Base-by-base conservation (phyloP, 768 basidiomycete genomes). In the Naganishia onofrii region DNA sequence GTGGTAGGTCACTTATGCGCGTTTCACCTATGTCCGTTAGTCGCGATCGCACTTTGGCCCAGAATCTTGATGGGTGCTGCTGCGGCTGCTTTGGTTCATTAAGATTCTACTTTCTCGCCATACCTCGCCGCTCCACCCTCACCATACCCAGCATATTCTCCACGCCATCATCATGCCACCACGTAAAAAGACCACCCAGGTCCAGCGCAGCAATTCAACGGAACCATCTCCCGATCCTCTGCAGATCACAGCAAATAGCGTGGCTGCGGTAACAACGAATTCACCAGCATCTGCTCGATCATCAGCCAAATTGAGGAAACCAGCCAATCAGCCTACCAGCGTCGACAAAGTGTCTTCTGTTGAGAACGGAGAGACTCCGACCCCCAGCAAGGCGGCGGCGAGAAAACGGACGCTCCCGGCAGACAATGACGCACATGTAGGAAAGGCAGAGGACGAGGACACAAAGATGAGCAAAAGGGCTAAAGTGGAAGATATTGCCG, bases 31-130 rank as follows among this genome's bases (percentile, higher is more conserved):
- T 10, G 42, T 2, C 42, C 13, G 15, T 56, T 32, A 56, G 55
- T 56, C 55, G 32, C 57, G 57, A 58, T 58, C 57, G 57, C 29
- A 58, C 29, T 34, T 31, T 19, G 13, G 13, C 2, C 54, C 4
- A 23, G n/a, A 23, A 56, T 12, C 23, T 56, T 19, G 23, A 26
- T 32, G 31, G 34, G 13, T 58, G n/a, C 34, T 28, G n/a, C n/a
- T n/a, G n/a, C n/a, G n/a, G n/a, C n/a, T n/a, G n/a, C n/a, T n/a
- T 10, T 31, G 23, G 60, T 63, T 63, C 31, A 63, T 13, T 13
- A 46, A 63, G 36, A 63, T 5, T 63, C 60, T 63, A 63, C 60
- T 23, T 58, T 38, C n/a, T n/a, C n/a, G n/a, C n/a, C n/a, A n/a
- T n/a, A n/a, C n/a, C n/a, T n/a, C n/a, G 6, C 23, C 42, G 15